phyloP scores from a whole-genome alignment of 2,329 filamentous ascomycete genomes.

The Cytospora piceicola region DNA sequence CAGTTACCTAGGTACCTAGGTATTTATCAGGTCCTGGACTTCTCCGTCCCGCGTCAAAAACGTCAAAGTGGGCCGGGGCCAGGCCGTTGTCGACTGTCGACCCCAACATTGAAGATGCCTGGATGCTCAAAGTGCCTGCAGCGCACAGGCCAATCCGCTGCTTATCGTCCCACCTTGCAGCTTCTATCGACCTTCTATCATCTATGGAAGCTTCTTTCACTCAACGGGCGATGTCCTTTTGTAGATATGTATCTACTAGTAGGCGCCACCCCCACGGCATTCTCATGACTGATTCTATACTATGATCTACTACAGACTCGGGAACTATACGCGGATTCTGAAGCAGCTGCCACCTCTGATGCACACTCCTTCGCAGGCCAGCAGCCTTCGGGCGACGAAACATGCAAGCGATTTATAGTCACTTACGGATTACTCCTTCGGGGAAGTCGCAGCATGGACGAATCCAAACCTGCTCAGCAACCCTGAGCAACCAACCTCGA shows the following conservation, averaged over 20 bases:
- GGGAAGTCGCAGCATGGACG: background rate
- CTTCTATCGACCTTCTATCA: conserved; percentile 27
- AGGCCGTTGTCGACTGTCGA: background rate
- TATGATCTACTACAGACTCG: background rate
- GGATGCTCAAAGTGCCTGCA: background rate
- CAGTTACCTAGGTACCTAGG: too few species aligned
- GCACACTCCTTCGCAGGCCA: background rate
- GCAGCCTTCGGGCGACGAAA: background rate
- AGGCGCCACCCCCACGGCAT: background rate
- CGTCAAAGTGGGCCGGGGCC: background rate
- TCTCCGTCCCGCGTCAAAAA: background rate
- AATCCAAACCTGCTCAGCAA: too few species aligned
- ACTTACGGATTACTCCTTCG: background rate
- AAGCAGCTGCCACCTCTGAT: background rate
- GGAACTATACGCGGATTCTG: background rate
- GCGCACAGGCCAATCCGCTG: background rate
- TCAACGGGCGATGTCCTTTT: background rate
- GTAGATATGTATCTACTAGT: background rate
- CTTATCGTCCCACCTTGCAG: conserved; percentile 5
- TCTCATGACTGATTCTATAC: background rate
- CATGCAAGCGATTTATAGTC: background rate
- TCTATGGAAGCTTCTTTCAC: background rate
- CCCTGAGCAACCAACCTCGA: background rate
- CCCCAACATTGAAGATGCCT: too few species aligned
- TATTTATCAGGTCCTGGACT: too few species aligned